Evolutionary conservation across 306 rosid genomes (phyloP).

Genomic region (Canavalia gladiata): DNA sequence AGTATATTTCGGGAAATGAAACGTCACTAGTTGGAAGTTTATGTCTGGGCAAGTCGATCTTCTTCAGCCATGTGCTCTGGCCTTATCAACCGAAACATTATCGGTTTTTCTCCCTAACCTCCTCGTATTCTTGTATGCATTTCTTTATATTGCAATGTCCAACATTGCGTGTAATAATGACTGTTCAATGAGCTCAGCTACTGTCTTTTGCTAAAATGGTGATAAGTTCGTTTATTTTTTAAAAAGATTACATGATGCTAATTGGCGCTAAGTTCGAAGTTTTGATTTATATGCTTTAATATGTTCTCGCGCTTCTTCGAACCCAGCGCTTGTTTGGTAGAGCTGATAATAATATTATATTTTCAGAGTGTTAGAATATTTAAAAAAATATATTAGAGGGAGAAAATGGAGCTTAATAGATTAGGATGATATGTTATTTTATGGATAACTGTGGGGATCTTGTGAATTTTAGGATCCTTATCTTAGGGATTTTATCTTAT

Average conservation of each 20-base stretch:
- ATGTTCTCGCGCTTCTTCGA: no score
- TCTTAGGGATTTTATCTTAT: no score
- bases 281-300: no score
- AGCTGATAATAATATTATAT: no score
- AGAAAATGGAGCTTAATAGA: no score
- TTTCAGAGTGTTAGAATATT: no score
- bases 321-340: no score
- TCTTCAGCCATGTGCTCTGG: slow-evolving; percentile 24
- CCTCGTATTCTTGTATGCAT: slow-evolving; percentile 44
- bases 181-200: slow-evolving; percentile 35
- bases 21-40: slow-evolving; percentile 72
- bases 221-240: background rate
- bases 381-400: no score
- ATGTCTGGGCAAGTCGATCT: slow-evolving; percentile 35
- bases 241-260: background rate
- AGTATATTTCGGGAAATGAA: slow-evolving; percentile 81
- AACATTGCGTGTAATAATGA: slow-evolving; percentile 33
- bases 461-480: no score
- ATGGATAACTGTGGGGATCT: no score
- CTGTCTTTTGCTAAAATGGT: slow-evolving; percentile 22
- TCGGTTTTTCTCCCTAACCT: slow-evolving; percentile 39
- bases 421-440: no score
- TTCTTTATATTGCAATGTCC: slow-evolving; percentile 44
- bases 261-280: background rate
- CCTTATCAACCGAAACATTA: slow-evolving; percentile 26